These are phyloP conservation scores for Ceratobasidium sp. DNA, from an alignment of 1,284 basidiomycete genomes.

Conservation along the genomic window DNA sequence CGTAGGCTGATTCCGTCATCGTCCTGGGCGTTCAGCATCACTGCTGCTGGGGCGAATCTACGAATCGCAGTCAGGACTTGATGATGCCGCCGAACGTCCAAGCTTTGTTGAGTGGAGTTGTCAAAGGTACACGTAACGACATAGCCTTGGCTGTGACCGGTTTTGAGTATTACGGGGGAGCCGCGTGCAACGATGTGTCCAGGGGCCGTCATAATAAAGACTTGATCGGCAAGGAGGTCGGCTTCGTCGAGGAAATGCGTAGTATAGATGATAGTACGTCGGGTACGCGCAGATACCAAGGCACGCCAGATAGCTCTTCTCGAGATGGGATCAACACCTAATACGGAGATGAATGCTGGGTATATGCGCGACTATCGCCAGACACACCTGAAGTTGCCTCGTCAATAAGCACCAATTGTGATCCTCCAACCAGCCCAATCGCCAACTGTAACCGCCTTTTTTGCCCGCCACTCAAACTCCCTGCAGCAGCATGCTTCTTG, in stretches of 20 bases:
- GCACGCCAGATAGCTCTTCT: slow-evolving; percentile 78
- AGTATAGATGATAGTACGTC: slow-evolving; percentile 70
- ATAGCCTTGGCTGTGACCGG: slow-evolving; percentile 73
- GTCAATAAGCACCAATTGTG: slow-evolving; percentile 59
- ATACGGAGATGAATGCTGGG: neutral
- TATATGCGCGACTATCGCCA: no score
- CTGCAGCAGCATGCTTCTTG: slow-evolving; percentile 71
- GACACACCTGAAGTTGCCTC: slow-evolving; percentile 64
- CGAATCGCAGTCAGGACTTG: slow-evolving; percentile 18
- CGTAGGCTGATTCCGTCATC: slow-evolving; percentile 35
- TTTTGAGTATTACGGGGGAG: slow-evolving; percentile 75
- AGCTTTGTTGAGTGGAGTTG: slow-evolving; percentile 35
- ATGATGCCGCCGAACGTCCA: slow-evolving; percentile 20
- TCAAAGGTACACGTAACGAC: slow-evolving; percentile 63
- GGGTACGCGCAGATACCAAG: slow-evolving; percentile 66
- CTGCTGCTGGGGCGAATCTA: slow-evolving; percentile 12
- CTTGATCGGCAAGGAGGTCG: slow-evolving; percentile 75
- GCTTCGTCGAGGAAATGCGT: slow-evolving; percentile 83
- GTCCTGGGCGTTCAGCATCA: slow-evolving; percentile 29
- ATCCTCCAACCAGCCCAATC: slow-evolving; percentile 73
- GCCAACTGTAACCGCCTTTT: slow-evolving; percentile 83
- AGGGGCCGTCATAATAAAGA: slow-evolving; percentile 76
- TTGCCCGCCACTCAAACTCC: slow-evolving; percentile 76
- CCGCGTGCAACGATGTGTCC: slow-evolving; percentile 76
- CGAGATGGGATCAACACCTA: slow-evolving; percentile 78